Conservation (phyloP, 1,284 basidiomycete genomes). For the Gymnopus androsaceus region DNA sequence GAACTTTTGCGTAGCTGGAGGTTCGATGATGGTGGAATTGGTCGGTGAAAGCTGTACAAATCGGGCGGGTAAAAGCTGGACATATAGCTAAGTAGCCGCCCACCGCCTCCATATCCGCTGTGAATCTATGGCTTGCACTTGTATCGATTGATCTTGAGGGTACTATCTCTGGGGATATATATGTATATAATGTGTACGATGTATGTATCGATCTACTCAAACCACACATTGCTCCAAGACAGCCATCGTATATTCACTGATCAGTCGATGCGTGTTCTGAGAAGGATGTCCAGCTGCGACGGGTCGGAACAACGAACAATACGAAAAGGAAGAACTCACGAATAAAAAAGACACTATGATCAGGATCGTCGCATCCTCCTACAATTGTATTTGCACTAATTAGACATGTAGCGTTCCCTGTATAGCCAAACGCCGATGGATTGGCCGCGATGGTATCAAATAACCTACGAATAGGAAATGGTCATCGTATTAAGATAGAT, state of each 20-base stretch:
- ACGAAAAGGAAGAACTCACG: constrained; percentile 23
- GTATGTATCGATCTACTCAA: no score
- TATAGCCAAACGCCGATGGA: constrained; percentile 28
- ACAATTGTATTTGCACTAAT: constrained; percentile 30
- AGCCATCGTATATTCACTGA: constrained; percentile 29
- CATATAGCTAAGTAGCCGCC: no score
- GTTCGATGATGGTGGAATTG: no score
- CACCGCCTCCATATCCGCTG: no score
- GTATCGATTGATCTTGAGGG: no score
- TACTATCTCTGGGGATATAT: no score
- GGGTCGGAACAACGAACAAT: neutral
- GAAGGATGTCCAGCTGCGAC: constrained; percentile 32
- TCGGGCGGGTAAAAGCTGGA: no score
- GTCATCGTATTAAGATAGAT: neutral
- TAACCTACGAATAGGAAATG: constrained; percentile 16
- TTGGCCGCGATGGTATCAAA: constrained; percentile 27
- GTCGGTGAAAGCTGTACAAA: no score
- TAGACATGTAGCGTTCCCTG: constrained; percentile 30
- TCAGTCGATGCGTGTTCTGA: constrained; percentile 28
- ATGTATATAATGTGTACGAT: no score
- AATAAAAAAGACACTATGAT: constrained; percentile 32
- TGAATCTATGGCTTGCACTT: no score
- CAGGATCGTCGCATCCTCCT: constrained; percentile 31
- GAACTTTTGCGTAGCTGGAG: no score
- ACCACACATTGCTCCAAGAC: constrained; percentile 21